Evolutionary conservation across 176 grass and related monocot species (phyloP), one percentile per base, ranked within the genome.

Genomic region (Microstegium vimineum): DNA sequence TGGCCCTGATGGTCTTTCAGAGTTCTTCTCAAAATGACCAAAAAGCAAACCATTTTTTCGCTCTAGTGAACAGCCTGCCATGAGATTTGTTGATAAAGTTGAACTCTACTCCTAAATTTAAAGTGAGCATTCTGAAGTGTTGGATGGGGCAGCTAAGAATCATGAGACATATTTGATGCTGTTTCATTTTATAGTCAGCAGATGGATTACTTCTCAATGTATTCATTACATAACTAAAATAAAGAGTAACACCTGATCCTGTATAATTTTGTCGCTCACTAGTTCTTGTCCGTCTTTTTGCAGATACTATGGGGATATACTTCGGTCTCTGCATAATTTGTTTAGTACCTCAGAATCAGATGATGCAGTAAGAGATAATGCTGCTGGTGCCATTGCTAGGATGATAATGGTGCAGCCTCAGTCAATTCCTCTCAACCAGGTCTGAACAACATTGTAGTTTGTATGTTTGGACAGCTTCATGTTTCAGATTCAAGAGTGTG

Each of bases 331-430:
- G 45, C 89, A 92, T 74, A 89, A 47, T 46, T 87, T 99, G 76
- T 99, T 99, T 83, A 71, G 87, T 46, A 85, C 87, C 75, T 95
- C 89, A 27, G 93, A 99, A 86, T 82, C 85, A 43, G 96, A 99
- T 82, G 61, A 82, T 64, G 96, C 96, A 5, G 93, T 95, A 78
- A 88, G 81, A 88, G 96, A 99, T 77, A 99, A 99, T 89, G 96
- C 96, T 85, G 93, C 93, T 28, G 96, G 96, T 87, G 96, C 96
- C 75, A 92, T 99, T 75, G 91, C 93, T 85, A 91, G 96, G 71
- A 99, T 99, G 96, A 99, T 99, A 86, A 94, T 95, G 83, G 93
- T 86, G 69, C 93, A 99, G 77, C 89, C 96, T 69, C 96, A 99
- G 59, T 90, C 96, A 56, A 78, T 99, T 89, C 96, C 96, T 89